Evolutionary conservation across 2,329 filamentous ascomycete genomes (phyloP).

Genomic region (Leptographium wingfieldii): DNA sequence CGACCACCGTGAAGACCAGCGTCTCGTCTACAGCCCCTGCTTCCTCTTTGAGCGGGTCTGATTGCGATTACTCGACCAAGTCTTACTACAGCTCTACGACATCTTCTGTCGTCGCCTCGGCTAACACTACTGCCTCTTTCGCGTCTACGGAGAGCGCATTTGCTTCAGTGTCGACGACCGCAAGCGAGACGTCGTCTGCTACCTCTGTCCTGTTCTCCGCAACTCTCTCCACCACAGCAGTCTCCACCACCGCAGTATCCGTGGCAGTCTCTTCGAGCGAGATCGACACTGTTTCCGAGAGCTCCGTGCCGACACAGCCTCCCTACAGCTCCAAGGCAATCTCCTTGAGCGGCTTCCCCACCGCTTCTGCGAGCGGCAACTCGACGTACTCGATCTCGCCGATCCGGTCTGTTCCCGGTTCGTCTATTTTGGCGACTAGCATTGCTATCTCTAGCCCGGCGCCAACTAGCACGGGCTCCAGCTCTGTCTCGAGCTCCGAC

Average conservation of each 20-base stretch:
- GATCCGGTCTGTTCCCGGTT: constrained; percentile 17
- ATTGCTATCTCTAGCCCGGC: background rate
- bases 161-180: too few species aligned
- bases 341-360: constrained; percentile 18
- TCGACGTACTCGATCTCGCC: constrained; percentile 9
- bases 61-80: too few species aligned
- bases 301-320: background rate
- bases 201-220: too few species aligned
- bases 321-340: constrained; percentile 15
- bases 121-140: too few species aligned
- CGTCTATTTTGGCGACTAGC: background rate
- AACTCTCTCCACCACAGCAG: too few species aligned
- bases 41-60: too few species aligned
- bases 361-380: constrained; percentile 6
- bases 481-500: constrained; percentile 10
- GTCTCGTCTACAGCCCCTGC: background rate
- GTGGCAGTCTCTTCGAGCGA: background rate
- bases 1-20: background rate
- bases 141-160: too few species aligned
- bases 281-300: background rate
- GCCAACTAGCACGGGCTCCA: background rate
- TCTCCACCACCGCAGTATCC: too few species aligned
- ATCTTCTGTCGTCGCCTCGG: background rate
- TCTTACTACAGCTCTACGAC: background rate
- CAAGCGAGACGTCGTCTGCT: too few species aligned